These are phyloP conservation scores for Ophiostoma sp. DNA, from an alignment of 2,329 filamentous ascomycete genomes.

Conservation along the genomic window DNA sequence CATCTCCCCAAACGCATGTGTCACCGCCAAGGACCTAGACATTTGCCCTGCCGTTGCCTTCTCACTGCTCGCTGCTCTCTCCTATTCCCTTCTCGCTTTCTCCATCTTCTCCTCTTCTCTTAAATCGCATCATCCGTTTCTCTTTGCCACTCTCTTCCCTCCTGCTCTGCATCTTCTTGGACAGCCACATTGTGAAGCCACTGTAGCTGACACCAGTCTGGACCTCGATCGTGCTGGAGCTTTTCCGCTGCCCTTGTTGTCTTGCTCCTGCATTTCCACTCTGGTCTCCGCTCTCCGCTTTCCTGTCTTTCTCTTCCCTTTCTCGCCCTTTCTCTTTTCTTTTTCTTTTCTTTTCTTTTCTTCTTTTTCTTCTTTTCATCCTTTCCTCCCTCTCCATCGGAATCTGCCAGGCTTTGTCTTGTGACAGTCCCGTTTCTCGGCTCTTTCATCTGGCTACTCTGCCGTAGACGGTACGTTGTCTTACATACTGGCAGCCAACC, in stretches of 20 bases:
- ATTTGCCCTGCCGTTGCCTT: not conserved
- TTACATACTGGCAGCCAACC: not conserved
- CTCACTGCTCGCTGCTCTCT: too few species aligned
- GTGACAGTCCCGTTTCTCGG: too few species aligned
- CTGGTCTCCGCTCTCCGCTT: not conserved
- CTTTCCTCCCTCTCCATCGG: too few species aligned
- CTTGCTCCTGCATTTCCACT: not conserved
- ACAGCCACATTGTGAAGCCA: too few species aligned
- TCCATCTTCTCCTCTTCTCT: too few species aligned
- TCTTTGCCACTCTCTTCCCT: not conserved
- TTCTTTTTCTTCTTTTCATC: not conserved
- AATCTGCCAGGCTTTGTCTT: too few species aligned
- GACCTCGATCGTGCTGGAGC: too few species aligned
- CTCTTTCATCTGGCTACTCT: too few species aligned
- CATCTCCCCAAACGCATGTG: not conserved
- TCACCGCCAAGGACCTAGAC: constrained; percentile 10
- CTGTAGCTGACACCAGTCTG: too few species aligned
- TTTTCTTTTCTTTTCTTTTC: not conserved
- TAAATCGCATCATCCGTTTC: too few species aligned
- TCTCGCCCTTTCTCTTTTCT: not conserved
- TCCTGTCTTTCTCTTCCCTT: not conserved
- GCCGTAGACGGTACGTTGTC: not conserved
- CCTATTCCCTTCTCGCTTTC: too few species aligned
- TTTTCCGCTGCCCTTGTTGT: not conserved
- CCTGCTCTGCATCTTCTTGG: not conserved